Percentiles rank a stretch among this genome's conserved stretches.
These are phyloP conservation scores for Atalantia buxifolia DNA, from an alignment of 345 rosid species.

Conservation along the genomic window DNA sequence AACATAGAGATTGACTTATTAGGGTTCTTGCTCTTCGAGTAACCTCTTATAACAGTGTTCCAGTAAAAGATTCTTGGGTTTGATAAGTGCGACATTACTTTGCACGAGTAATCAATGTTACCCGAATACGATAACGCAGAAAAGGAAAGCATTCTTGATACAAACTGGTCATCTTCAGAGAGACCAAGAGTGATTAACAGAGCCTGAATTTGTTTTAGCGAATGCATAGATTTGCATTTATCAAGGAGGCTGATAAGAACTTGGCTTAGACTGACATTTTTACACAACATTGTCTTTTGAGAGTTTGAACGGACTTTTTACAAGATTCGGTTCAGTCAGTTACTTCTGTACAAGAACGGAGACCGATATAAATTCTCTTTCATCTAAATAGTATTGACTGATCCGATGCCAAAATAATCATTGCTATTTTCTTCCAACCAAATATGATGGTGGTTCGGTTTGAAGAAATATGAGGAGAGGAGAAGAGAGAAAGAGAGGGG, in stretches of 20 bases:
- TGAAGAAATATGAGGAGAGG: no score
- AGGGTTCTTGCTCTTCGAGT: slow-evolving; percentile 51
- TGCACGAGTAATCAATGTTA: slow-evolving; percentile 47
- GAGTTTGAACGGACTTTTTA: not conserved
- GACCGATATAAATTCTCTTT: not conserved
- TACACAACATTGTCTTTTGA: not conserved
- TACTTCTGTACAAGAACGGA: no score
- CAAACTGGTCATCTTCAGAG: slow-evolving; percentile 41
- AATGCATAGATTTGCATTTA: slow-evolving; percentile 50
- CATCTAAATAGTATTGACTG: not conserved
- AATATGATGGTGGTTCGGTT: no score
- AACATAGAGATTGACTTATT: slow-evolving; percentile 45
- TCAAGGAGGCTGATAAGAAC: slow-evolving; percentile 30
- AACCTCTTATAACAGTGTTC: slow-evolving; percentile 66
- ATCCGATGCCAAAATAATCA: not conserved
- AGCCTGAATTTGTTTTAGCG: slow-evolving; percentile 58
- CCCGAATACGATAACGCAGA: slow-evolving; percentile 46
- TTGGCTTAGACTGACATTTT: not conserved
- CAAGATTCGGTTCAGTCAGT: not conserved
- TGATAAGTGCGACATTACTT: slow-evolving; percentile 33
- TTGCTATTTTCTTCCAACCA: not conserved
- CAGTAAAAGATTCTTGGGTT: slow-evolving; percentile 46
- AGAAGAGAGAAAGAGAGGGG: no score
- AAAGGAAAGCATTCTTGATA: slow-evolving; percentile 48
- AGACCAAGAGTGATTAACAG: slow-evolving; percentile 46